Base-by-base conservation (phyloP, 192 early-diverging fungal species). In the Coemansia sp. region DNA sequence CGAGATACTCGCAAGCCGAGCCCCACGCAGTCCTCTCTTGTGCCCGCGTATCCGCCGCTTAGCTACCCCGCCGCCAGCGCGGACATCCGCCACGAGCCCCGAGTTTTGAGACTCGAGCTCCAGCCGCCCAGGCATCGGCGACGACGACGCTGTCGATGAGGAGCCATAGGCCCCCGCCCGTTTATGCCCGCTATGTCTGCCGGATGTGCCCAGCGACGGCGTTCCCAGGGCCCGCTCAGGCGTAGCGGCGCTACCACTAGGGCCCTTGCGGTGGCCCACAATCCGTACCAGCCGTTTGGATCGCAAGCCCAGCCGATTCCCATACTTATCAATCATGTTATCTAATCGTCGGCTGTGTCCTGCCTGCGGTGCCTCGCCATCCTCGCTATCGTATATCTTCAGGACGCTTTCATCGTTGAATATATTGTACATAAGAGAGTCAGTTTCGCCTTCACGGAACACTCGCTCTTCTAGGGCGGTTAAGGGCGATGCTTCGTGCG, bases 381-480 rank as follows among this genome's bases (percentile, higher is more conserved):
- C 35, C 15, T 52, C 53, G 53, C 54, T 61, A 44, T 75, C 72
- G 65, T 50, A 64, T 49, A 75, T 50, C 23, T 48, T 49, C 16
- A 75, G 49, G 15, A 76, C 62, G 41, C 51, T 57, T 13, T 58
- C 52, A 47, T 68, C 66, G 46, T 75, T 57, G 44, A 76, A 61
- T 12, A 76, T 52, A 36, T 55, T 76, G 49, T 65, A 69, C 9
- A 41, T 44, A 6, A 11, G 55, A 0, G 19, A n/a, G 21, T 44
- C 38, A 18, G 36, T 43, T 1, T 16, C 45, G 12, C 20, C 43
- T 14, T 38, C 36, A 19, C 54, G 61, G 28, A 76, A 65, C 19
- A 76, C 66, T 3, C 66, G 62, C 48, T 76, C 66, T 35, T 76
- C 72, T 14, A 76, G 61, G 21, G 59, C 58, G 9, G 66, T 63